Evolutionary conservation across 2,329 filamentous ascomycete genomes (phyloP).

Genomic region (Aspergillus latus): DNA sequence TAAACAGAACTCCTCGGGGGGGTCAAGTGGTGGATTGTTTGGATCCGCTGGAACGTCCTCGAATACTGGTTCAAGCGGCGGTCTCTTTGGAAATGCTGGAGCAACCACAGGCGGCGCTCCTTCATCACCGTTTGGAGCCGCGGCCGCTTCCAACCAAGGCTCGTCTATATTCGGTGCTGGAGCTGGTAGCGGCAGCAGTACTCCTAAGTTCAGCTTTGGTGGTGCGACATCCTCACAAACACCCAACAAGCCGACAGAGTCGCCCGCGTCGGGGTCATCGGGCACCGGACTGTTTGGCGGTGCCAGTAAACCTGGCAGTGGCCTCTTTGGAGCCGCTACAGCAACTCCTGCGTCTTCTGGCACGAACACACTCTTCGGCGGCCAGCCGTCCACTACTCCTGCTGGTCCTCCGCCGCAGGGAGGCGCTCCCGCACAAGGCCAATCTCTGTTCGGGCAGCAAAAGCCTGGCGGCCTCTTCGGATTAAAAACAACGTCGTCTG

Average conservation of each 20-base stretch:
- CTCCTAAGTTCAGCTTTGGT: constrained; percentile 37
- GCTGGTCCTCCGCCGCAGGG: constrained; percentile 13
- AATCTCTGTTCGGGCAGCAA: constrained; percentile 11
- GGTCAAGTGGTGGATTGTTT: constrained; percentile 35
- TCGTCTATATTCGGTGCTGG: constrained; percentile 18
- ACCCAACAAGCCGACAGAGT: constrained; percentile 34
- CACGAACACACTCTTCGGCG: constrained; percentile 3
- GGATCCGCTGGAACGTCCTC: constrained; percentile 31
- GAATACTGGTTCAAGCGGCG: constrained; percentile 28
- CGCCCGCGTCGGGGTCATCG: constrained; percentile 32
- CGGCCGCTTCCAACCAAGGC: constrained; percentile 18
- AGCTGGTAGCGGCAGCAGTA: constrained; percentile 20
- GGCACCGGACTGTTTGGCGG: constrained; percentile 21
- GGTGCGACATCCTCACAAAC: constrained; percentile 26
- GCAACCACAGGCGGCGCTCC: constrained; percentile 34
- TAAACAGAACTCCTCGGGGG: constrained; percentile 35
- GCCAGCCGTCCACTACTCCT: constrained; percentile 13
- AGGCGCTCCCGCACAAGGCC: constrained; percentile 5
- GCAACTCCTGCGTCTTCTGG: constrained; percentile 12
- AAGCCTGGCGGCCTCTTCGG: constrained; percentile 13
- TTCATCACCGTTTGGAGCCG: constrained; percentile 23
- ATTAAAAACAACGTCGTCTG: background rate
- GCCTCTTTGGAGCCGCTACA: constrained; percentile 10
- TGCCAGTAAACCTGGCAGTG: constrained; percentile 1
- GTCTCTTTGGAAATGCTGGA: constrained; percentile 46